Evolutionary conservation across 305 asterid genomes (phyloP).

Genomic region (Solanum chacoense): DNA sequence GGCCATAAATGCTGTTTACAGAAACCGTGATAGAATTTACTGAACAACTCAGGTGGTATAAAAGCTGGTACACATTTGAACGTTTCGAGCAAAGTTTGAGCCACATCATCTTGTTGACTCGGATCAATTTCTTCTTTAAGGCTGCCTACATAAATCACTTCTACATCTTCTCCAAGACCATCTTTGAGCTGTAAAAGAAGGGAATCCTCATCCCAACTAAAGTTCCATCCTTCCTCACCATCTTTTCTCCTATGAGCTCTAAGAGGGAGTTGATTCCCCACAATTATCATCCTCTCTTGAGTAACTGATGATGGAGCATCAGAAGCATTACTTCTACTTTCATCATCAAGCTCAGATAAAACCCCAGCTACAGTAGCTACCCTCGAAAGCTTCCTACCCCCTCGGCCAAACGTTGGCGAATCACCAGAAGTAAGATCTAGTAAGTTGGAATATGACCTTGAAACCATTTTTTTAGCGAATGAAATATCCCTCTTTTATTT

Average conservation of each 20-base stretch:
- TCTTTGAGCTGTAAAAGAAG: conserved; percentile 79
- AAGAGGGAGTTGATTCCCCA: conserved; percentile 79
- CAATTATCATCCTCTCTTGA: conserved; percentile 67
- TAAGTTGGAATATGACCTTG: conserved; percentile 75
- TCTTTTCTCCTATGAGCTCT: conserved; percentile 35
- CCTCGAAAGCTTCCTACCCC: conserved; percentile 48
- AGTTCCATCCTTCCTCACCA: conserved; percentile 46
- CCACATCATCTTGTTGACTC: conserved; percentile 61
- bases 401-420: conserved; percentile 45
- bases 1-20: conserved; percentile 89
- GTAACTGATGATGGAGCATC: conserved; percentile 67
- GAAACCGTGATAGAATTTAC: conserved; percentile 73
- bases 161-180: conserved; percentile 74
- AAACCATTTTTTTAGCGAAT: conserved; percentile 24
- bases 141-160: conserved; percentile 67
- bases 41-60: conserved; percentile 62
- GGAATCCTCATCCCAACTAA: conserved; percentile 84
- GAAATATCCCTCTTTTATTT: background rate
- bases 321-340: conserved; percentile 49
- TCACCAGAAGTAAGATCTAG: conserved; percentile 64
- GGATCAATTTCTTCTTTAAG: conserved; percentile 59
- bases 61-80: conserved; percentile 88
- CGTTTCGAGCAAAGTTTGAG: conserved; percentile 64
- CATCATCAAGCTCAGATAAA: conserved; percentile 69
- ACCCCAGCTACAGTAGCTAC: conserved; percentile 72